phyloP scores from a whole-genome alignment of 495 filamentous ascomycete species.

The Sordaria brevicollis region DNA sequence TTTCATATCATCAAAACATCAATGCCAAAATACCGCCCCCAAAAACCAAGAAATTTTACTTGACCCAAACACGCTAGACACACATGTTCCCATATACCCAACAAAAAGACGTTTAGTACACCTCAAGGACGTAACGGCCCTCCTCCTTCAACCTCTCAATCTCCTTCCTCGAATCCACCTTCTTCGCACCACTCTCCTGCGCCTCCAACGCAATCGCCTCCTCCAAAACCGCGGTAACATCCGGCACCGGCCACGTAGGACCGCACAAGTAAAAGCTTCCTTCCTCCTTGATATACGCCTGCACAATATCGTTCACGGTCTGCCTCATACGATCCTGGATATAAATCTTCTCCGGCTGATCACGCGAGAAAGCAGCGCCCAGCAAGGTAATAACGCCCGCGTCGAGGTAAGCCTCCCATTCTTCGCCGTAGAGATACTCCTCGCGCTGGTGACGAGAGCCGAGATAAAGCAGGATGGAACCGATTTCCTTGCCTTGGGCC shows the following conservation, averaged over 20 bases:
- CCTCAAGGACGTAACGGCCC: conserved; percentile 88
- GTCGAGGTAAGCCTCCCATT: conserved; percentile 97
- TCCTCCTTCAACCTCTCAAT: conserved; percentile 95
- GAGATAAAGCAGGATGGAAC: conserved; percentile 89
- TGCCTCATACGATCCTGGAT: conserved; percentile 98
- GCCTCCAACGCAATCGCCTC: conserved; percentile 81
- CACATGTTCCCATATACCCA: neutral
- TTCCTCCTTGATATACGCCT: conserved; percentile 80
- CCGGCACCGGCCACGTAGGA: conserved; percentile 98
- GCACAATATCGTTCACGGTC: conserved; percentile 70
- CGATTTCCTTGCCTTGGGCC: conserved; percentile 87
- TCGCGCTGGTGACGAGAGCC: conserved; percentile 94
- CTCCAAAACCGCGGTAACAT: conserved; percentile 86
- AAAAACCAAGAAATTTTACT: neutral
- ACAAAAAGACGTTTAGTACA: conserved; percentile 50
- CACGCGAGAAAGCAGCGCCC: conserved; percentile 88
- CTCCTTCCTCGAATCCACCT: conserved; percentile 81
- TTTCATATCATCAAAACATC: neutral
- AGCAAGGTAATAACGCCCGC: conserved; percentile 92
- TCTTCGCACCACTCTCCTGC: conserved; percentile 54
- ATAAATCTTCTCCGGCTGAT: conserved; percentile 97
- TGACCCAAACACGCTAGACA: neutral
- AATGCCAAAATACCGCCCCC: neutral
- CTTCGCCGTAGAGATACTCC: conserved; percentile 97
- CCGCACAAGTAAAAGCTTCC: conserved; percentile 95